Evolutionary conservation across 805 yeast species (phyloP), one percentile per base, ranked within the genome.

Genomic region (Priceomyces melissophilus): DNA sequence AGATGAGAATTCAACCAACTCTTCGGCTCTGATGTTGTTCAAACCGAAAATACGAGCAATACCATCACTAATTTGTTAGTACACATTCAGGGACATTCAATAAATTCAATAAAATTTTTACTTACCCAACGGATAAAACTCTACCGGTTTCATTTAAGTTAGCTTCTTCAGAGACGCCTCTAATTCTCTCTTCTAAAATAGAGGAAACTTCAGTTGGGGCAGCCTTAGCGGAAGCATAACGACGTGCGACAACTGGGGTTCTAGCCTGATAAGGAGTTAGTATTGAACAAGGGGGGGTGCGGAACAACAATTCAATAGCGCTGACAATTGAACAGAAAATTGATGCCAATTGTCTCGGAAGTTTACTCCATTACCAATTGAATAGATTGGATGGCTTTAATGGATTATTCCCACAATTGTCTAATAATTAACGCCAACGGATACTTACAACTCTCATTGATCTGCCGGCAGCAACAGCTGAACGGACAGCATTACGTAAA

Each of bases 31-130:
- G 75, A 89, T 84, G 82, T 93, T 93, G 93, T 90, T 93, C 65
- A 93, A 80, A 78, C 99, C 99, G 78, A 87, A 93, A 67, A 93
- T 96, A 83, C 98, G 95, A 72, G 99, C 99, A 70, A 93, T 93
- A 93, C 99, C 99, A 76, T 93, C 99, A 86, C 99, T 82, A 63
- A 52, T 42, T 41, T 46, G 69, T 73, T 71, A 72, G 76, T 71
- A 71, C 27, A 32, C 10, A 20, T 5, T 5, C 25, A 20, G 8
- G 20, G 33, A 13, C 9, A 4, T 16, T 25, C 4, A 10, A 16
- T 12, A 23, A 5, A 5, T 25, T n/a, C 11, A 32, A 17, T 6
- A 3, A 31, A 30, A 31, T 12, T 9, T 35, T 45, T 54, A 81
- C 88, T 59, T 77, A 82, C 88, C 88, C 99, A 67, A 93, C 96